Base-by-base conservation (phyloP, 257 asterid species). In the Ehretia macrophylla region DNA sequence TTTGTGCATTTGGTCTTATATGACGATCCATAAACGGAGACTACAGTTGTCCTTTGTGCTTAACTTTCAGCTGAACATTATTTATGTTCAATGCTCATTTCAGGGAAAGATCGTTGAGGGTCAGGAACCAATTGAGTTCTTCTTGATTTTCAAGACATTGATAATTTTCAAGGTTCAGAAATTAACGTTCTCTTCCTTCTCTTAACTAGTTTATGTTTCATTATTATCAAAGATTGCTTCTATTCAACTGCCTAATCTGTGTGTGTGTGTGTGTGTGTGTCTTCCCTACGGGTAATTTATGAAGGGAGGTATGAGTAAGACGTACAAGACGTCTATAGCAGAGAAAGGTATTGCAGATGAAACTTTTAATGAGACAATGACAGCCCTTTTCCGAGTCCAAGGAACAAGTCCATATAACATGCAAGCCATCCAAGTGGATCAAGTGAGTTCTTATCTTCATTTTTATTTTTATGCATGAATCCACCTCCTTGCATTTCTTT, bases 371-470 rank as follows among this genome's bases (percentile, higher is more conserved):
- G 85, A 72, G 53, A 83, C 79, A 54, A 83, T 79, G 51, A 72
- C 82, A 56, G 95, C 95, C 58, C 65, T 89, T 53, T 89, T 86
- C 63, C 83, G 84, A 51, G 80, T 86, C 72, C 95, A 89, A 68
- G 95, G 97, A 70, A 79, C 81, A 55, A 86, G 94, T 37, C 72
- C 86, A 11, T 74, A 67, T 48, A 82, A 84, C 75, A 89, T 84
- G 91, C 95, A 86, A 74, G 89, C 95, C 65, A 77, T 89, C 71
- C 97, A 89, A 89, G 92, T 86, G 71, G 95, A 86, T 51, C 90
- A 83, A 40, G 97, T 89, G 68, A 67, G 86, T 60, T 58, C 32
- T 55, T 18, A 11, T 37, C 38, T 71, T 40, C 39, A 20, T 11
- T 61, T 32, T 62, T 55, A 17, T 19, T 12, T 17, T 40, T 27